Evolutionary conservation across 1,284 basidiomycete genomes (phyloP).

Genomic region (Chalciporus sp.): DNA sequence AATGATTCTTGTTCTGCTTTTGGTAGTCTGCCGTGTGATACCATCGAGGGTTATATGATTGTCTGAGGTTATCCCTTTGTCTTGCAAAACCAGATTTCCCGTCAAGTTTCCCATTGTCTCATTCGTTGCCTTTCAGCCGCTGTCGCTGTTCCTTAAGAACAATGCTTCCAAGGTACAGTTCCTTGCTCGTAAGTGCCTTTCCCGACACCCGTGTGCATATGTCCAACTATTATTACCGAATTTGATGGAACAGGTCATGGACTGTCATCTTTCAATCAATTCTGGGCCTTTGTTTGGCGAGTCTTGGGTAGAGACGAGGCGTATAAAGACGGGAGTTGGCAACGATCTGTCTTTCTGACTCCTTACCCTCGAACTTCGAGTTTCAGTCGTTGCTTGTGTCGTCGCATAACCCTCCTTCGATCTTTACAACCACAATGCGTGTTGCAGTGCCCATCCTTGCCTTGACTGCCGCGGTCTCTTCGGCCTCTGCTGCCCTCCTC

Average conservation of each 20-base stretch:
- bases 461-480: constrained; percentile 42
- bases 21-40: not conserved
- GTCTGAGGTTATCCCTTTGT: constrained; percentile 21
- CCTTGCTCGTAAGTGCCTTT: too few species aligned
- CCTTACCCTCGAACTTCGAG: not conserved
- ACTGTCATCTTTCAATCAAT: too few species aligned
- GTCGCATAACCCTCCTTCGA: constrained; percentile 16
- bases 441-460: constrained; percentile 49
- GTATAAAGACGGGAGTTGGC: constrained; percentile 1
- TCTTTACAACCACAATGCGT: constrained; percentile 49
- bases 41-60: not conserved
- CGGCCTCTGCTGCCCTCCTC: constrained; percentile 38
- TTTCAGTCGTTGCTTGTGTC: constrained; percentile 8
- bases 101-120: constrained; percentile 5
- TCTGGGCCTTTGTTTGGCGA: constrained; percentile 5
- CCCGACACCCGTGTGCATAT: too few species aligned
- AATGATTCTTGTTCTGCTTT: not conserved
- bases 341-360: not conserved
- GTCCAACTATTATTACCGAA: constrained; percentile 1
- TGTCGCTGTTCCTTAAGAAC: constrained; percentile 4
- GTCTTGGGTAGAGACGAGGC: not conserved
- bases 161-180: not conserved
- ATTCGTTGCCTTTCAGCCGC: not conserved
- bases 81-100: not conserved
- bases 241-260: not conserved